A percentile compares a stretch with the other conserved stretches of the same genome.
These are phyloP conservation scores for Podila epigama DNA, from an alignment of 192 early-diverging fungal genomes.

Conservation along the genomic window DNA sequence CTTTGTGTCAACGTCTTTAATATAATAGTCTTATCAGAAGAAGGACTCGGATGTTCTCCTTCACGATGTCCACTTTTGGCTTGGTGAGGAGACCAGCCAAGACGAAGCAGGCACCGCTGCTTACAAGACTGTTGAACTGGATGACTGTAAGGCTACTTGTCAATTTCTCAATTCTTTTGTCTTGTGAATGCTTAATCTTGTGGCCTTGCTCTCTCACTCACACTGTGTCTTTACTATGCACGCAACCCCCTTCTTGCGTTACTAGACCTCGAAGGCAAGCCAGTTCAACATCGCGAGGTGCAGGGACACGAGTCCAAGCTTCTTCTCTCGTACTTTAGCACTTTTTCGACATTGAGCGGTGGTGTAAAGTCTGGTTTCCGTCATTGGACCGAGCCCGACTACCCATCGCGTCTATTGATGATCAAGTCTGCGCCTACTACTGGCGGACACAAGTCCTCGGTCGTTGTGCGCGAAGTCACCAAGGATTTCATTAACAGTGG, in stretches of 20 bases:
- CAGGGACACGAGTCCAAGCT: slow-evolving; percentile 69
- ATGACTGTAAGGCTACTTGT: slow-evolving; percentile 61
- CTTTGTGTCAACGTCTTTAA: neutral
- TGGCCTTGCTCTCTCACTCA: neutral
- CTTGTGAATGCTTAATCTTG: neutral
- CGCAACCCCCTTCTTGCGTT: neutral
- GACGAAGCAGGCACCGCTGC: slow-evolving; percentile 86
- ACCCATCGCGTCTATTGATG: slow-evolving; percentile 61
- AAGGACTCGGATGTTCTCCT: slow-evolving; percentile 63
- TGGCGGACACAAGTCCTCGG: slow-evolving; percentile 48
- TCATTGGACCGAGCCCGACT: slow-evolving; percentile 61
- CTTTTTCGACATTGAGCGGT: slow-evolving; percentile 64
- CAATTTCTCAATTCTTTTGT: neutral
- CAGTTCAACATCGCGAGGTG: slow-evolving; percentile 84
- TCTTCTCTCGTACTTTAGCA: slow-evolving; percentile 73
- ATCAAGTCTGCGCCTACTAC: slow-evolving; percentile 53
- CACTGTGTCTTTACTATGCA: neutral
- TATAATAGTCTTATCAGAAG: slow-evolving; percentile 65
- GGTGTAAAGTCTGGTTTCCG: slow-evolving; percentile 80
- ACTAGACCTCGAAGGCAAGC: slow-evolving; percentile 67
- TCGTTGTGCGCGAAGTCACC: slow-evolving; percentile 69
- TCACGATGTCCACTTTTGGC: slow-evolving; percentile 88
- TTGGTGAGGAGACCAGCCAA: slow-evolving; percentile 79
- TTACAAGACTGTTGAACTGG: slow-evolving; percentile 83
- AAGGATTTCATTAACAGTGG: slow-evolving; percentile 65